A percentile compares a stretch with the other conserved stretches of the same genome.
phyloP scores from a whole-genome alignment of 768 basidiomycete species.

The Coprinopsis cinerea region DNA sequence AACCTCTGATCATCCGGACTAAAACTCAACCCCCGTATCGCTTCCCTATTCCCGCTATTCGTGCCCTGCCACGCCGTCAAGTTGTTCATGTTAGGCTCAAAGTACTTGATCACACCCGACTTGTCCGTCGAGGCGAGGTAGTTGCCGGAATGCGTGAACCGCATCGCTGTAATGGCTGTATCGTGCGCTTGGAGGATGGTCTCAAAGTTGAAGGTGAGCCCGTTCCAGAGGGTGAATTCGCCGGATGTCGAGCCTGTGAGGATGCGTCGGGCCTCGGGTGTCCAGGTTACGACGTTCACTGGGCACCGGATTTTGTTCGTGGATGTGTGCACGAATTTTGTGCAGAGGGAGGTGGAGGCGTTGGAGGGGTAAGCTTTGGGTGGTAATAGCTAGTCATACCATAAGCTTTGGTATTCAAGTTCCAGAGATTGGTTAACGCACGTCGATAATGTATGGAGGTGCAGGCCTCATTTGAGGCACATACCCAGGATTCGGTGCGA shows the following conservation, averaged over 20 bases:
- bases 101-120: constrained; percentile 94
- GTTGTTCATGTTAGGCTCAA: constrained; percentile 99
- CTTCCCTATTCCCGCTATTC: constrained; percentile 56
- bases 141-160: constrained; percentile 89
- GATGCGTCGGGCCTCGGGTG: constrained; percentile 89
- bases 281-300: constrained; percentile 96
- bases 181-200: constrained; percentile 99
- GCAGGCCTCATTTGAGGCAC: constrained; percentile 75
- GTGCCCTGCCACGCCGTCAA: constrained; percentile 91
- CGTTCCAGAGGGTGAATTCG: constrained; percentile 99
- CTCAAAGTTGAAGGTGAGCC: constrained; percentile 98
- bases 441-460: constrained; percentile 86
- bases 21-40: constrained; percentile 86
- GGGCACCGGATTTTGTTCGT: constrained; percentile 98
- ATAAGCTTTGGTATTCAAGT: too few relatives aligned
- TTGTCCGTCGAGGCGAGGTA: constrained; percentile 94
- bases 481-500: constrained; percentile 74
- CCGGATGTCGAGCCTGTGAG: constrained; percentile 95
- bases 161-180: constrained; percentile 82
- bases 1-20: constrained; percentile 89
- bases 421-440: constrained; percentile 33
- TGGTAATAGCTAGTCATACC: constrained; percentile 67
- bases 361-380: constrained; percentile 90
- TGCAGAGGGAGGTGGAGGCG: constrained; percentile 88
- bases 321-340: constrained; percentile 96